Evolutionary conservation across 176 grass and related monocot genomes (phyloP).

Genomic region (Phoenix dactylifera): DNA sequence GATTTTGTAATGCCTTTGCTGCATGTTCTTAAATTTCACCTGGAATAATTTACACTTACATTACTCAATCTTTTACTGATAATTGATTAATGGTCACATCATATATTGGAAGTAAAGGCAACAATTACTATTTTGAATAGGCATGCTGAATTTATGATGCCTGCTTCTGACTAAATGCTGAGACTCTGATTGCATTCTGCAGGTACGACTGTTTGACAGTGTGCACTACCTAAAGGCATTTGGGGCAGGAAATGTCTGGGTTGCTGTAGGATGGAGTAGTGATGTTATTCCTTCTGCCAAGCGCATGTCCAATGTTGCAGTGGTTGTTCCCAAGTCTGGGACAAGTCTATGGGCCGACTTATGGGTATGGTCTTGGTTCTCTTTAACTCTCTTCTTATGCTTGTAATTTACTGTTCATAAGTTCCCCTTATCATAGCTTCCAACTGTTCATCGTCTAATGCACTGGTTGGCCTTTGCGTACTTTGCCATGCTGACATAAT

Average conservation of each 20-base stretch:
- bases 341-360: constrained; percentile 86
- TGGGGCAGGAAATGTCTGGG: constrained; percentile 83
- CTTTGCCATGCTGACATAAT: background rate
- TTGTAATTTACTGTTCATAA: background rate
- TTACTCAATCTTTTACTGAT: too few species aligned
- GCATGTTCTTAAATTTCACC: too few species aligned
- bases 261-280: constrained; percentile 83
- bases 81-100: too few species aligned
- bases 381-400: background rate
- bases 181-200: background rate
- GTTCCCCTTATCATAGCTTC: background rate
- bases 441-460: too few species aligned
- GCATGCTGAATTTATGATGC: too few species aligned
- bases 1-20: too few species aligned
- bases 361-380: constrained; percentile 38
- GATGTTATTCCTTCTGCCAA: constrained; percentile 85
- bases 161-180: too few species aligned
- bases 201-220: constrained; percentile 84
- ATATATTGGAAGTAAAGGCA: too few species aligned
- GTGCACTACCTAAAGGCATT: constrained; percentile 85
- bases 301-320: constrained; percentile 63
- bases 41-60: too few species aligned
- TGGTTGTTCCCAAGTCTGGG: constrained; percentile 91
- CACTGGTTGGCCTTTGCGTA: background rate
- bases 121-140: background rate